These are phyloP conservation scores for Leccinellum albellum DNA, from an alignment of 768 basidiomycete species.

Conservation along the genomic window DNA sequence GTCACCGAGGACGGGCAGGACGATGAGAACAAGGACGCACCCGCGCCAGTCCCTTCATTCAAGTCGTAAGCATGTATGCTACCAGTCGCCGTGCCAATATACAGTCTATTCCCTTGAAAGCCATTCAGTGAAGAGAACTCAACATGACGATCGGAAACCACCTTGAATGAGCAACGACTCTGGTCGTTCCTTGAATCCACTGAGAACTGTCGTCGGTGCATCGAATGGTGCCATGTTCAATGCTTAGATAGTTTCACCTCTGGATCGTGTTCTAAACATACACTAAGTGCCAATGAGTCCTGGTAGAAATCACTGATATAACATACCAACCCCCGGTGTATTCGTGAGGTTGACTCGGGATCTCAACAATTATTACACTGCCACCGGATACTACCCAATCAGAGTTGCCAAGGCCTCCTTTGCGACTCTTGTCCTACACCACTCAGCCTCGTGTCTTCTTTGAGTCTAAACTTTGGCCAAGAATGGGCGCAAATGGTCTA, in stretches of 20 bases:
- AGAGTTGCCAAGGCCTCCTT: too few relatives aligned
- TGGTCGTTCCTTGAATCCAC: slow-evolving; percentile 35
- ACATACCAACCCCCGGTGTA: too few relatives aligned
- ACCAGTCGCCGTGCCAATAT: slow-evolving; percentile 58
- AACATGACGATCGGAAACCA: neutral
- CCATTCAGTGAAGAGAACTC: neutral
- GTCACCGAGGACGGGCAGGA: slow-evolving; percentile 27
- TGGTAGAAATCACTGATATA: too few relatives aligned
- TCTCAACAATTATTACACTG: too few relatives aligned
- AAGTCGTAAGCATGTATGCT: slow-evolving; percentile 51
- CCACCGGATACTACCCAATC: too few relatives aligned
- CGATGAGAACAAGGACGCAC: slow-evolving; percentile 26
- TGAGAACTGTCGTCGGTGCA: slow-evolving; percentile 22
- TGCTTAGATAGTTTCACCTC: neutral
- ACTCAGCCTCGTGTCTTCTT: too few relatives aligned
- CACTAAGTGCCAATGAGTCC: too few relatives aligned
- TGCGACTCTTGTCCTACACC: too few relatives aligned
- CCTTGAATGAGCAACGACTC: slow-evolving; percentile 33
- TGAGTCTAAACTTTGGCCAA: too few relatives aligned
- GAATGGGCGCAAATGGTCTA: too few relatives aligned
- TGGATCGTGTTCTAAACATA: too few relatives aligned
- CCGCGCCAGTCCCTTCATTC: slow-evolving; percentile 36
- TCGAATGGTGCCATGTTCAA: slow-evolving; percentile 33
- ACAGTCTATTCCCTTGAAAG: slow-evolving; percentile 51
- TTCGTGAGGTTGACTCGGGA: too few relatives aligned